A percentile compares a stretch with the other conserved stretches of the same genome.
Evolutionary conservation across 2,329 filamentous ascomycete species (phyloP).

Genomic region (Sporothrix mexicana): DNA sequence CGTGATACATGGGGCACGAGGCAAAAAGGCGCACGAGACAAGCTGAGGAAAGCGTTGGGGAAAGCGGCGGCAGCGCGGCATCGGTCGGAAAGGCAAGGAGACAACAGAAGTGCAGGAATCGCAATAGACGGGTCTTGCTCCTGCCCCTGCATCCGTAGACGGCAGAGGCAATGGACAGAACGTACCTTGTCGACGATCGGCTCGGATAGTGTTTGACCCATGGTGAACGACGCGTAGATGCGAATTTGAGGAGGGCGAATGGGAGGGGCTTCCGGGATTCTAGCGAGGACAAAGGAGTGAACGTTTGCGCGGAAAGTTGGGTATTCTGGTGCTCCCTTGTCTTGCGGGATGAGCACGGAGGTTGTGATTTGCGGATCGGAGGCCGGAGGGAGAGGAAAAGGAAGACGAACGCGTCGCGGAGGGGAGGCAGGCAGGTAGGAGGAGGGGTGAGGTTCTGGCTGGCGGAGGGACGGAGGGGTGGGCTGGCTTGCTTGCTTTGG

Average conservation of each 20-base stretch:
- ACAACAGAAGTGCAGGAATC: background rate
- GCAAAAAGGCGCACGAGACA: slow-evolving; percentile 27
- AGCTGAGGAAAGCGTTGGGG: slow-evolving; percentile 11
- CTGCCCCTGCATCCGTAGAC: background rate
- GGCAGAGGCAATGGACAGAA: slow-evolving; percentile 37
- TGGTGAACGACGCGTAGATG: slow-evolving; percentile 54
- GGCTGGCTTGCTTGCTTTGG: slow-evolving; percentile 28
- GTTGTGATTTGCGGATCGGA: slow-evolving; percentile 27
- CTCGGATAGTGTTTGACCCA: slow-evolving; percentile 99
- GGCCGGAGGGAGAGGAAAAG: slow-evolving; percentile 27
- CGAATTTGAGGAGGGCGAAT: slow-evolving; percentile 9
- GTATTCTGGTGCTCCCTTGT: slow-evolving; percentile 21
- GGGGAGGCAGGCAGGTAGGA: slow-evolving; percentile 41
- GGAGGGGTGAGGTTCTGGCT: slow-evolving; percentile 38
- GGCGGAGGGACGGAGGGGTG: slow-evolving; percentile 34
- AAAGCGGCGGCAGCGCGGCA: slow-evolving; percentile 16
- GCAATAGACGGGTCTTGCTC: slow-evolving; percentile 2
- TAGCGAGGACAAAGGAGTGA: slow-evolving; percentile 23
- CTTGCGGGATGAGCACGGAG: slow-evolving; percentile 9
- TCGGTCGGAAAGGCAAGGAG: slow-evolving; percentile 4
- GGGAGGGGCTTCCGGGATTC: background rate
- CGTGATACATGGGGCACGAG: background rate
- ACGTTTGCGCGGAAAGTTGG: slow-evolving; percentile 8
- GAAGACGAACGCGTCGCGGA: slow-evolving; percentile 41
- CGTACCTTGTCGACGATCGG: slow-evolving; percentile 98